These are phyloP conservation scores for Cyberlindnera petersonii DNA, from an alignment of 805 yeast genomes.

Conservation along the genomic window DNA sequence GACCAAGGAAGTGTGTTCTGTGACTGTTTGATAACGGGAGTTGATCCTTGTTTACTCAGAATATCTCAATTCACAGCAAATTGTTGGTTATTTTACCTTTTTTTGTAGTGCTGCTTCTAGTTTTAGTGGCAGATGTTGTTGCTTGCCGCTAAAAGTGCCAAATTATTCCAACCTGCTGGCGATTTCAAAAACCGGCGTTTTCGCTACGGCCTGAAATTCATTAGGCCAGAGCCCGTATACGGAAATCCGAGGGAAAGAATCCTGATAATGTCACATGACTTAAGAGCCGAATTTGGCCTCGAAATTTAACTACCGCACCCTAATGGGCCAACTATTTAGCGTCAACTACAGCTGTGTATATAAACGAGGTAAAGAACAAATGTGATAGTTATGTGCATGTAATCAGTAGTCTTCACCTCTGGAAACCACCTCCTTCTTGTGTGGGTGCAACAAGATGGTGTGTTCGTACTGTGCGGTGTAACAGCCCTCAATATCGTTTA, in stretches of 20 bases:
- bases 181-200: constrained; percentile 10
- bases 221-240: background rate
- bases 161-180: constrained; percentile 5
- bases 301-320: too few species aligned
- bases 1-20: too few species aligned
- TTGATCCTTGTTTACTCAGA: too few species aligned
- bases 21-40: too few species aligned
- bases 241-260: constrained; percentile 1
- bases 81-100: too few species aligned
- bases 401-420: constrained; percentile 86
- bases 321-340: too few species aligned
- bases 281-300: background rate
- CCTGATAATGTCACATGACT: background rate
- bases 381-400: too few species aligned
- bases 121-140: constrained; percentile 1
- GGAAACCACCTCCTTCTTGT: constrained; percentile 89
- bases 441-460: constrained; percentile 85
- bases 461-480: constrained; percentile 98
- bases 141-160: background rate
- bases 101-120: too few species aligned
- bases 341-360: constrained; percentile 3
- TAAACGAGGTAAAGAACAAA: too few species aligned
- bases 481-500: constrained; percentile 75
- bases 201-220: constrained; percentile 7
- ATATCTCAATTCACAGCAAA: too few species aligned